Evolutionary conservation across 169 alveolate genomes (phyloP).

Genomic region (Blepharisma undulans): DNA sequence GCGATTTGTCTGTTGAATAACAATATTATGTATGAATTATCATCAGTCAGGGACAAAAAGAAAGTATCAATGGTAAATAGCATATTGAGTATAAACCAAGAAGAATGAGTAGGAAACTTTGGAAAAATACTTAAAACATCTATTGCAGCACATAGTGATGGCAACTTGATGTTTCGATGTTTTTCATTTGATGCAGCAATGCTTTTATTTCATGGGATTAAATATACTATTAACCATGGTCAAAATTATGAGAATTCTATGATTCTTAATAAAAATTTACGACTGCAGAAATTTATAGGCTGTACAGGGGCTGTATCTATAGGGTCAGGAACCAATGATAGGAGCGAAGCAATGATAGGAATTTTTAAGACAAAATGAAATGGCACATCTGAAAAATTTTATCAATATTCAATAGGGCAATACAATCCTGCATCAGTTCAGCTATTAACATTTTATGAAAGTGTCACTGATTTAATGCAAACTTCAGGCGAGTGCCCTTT

Average conservation of each 20-base stretch:
- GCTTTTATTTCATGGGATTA: background rate
- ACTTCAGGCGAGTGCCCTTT: slow-evolving; percentile 9
- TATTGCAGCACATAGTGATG: background rate
- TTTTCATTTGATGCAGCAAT: background rate
- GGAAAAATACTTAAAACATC: background rate
- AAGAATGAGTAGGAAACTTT: background rate
- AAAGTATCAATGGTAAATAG: background rate
- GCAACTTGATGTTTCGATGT: background rate
- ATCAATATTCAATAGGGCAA: background rate
- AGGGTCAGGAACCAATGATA: background rate
- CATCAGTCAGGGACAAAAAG: background rate
- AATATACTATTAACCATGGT: background rate
- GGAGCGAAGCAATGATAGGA: background rate
- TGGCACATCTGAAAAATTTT: background rate
- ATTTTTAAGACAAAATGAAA: background rate
- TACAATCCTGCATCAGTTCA: background rate
- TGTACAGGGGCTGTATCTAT: slow-evolving; percentile 33
- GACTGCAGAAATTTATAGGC: background rate
- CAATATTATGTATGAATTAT: background rate
- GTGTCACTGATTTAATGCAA: background rate
- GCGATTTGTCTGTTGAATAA: background rate
- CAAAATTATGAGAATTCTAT: background rate
- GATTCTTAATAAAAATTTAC: background rate
- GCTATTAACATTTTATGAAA: background rate
- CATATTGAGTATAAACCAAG: background rate